Percentiles rank a stretch among this genome's conserved stretches.
These are phyloP conservation scores for Platanthera guangdongensis DNA, from an alignment of 106 monocot species.

Conservation along the genomic window DNA sequence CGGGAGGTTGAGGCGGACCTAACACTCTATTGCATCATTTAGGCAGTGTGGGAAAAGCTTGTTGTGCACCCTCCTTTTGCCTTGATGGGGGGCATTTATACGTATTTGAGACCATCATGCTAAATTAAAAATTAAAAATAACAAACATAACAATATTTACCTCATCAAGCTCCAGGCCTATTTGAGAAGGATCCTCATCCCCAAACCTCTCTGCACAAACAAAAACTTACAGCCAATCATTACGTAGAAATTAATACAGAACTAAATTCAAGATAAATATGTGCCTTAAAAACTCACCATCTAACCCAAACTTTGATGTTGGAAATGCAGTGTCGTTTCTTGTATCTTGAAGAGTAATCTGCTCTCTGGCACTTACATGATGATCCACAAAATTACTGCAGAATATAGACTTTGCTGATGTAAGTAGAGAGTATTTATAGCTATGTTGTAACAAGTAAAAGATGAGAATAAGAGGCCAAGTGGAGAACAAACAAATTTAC, in stretches of 20 bases:
- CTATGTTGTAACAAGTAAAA: not conserved
- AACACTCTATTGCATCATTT: too few species aligned
- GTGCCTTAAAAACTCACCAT: slow-evolving; percentile 17
- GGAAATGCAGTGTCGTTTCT: slow-evolving; percentile 48
- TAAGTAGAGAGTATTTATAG: not conserved
- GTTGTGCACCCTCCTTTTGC: too few species aligned
- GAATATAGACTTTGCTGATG: not conserved
- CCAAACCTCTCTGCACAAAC: slow-evolving; percentile 82
- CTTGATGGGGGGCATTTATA: too few species aligned
- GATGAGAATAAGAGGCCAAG: not conserved
- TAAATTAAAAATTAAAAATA: slow-evolving; percentile 3
- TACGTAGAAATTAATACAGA: slow-evolving; percentile 1
- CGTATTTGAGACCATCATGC: not conserved
- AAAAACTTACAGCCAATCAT: slow-evolving; percentile 7
- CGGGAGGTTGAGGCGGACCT: too few species aligned
- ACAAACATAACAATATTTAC: slow-evolving; percentile 24
- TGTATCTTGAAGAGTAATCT: slow-evolving; percentile 96
- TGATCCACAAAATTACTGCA: slow-evolving; percentile 89
- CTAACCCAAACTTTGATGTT: slow-evolving; percentile 81
- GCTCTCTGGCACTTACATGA: slow-evolving; percentile 96
- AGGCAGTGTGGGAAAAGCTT: too few species aligned
- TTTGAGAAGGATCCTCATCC: slow-evolving; percentile 96
- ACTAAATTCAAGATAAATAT: not conserved
- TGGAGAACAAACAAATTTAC: not conserved
- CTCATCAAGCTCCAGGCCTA: slow-evolving; percentile 91